phyloP scores from a whole-genome alignment of 768 basidiomycete genomes.

The Coprinopsis cinerea region DNA sequence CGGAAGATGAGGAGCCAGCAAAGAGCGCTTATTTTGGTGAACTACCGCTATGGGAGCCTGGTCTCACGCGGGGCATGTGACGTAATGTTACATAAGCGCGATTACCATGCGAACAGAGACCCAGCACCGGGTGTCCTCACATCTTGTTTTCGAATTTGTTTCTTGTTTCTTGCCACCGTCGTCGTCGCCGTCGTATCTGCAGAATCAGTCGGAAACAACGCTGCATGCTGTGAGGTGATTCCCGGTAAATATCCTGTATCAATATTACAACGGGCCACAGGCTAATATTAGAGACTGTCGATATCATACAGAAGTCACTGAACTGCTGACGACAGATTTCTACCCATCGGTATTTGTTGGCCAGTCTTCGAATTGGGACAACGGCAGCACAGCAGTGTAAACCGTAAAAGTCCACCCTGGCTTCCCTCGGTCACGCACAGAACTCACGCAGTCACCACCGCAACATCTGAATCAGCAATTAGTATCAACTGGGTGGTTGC shows the following conservation, averaged over 20 bases:
- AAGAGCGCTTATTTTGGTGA: too few relatives aligned
- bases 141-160: background rate
- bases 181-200: too few relatives aligned
- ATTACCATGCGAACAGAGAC: background rate
- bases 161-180: background rate
- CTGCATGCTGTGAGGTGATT: too few relatives aligned
- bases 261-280: too few relatives aligned
- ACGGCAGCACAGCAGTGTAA: background rate
- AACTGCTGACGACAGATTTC: background rate
- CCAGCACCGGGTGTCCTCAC: background rate
- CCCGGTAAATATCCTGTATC: too few relatives aligned
- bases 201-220: too few relatives aligned
- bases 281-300: too few relatives aligned
- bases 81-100: background rate
- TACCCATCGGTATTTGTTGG: background rate
- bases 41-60: too few relatives aligned
- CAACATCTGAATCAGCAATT: constrained; percentile 11
- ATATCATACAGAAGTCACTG: too few relatives aligned
- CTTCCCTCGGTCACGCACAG: constrained; percentile 8
- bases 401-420: constrained; percentile 2
- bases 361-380: background rate
- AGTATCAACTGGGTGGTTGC: too few relatives aligned
- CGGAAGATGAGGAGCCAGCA: too few relatives aligned
- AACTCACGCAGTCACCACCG: constrained; percentile 1
- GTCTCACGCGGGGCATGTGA: too few relatives aligned